Evolutionary conservation across 176 grass and related monocot species (phyloP), one percentile per base, ranked within the genome.

Genomic region (Oryza nivara): DNA sequence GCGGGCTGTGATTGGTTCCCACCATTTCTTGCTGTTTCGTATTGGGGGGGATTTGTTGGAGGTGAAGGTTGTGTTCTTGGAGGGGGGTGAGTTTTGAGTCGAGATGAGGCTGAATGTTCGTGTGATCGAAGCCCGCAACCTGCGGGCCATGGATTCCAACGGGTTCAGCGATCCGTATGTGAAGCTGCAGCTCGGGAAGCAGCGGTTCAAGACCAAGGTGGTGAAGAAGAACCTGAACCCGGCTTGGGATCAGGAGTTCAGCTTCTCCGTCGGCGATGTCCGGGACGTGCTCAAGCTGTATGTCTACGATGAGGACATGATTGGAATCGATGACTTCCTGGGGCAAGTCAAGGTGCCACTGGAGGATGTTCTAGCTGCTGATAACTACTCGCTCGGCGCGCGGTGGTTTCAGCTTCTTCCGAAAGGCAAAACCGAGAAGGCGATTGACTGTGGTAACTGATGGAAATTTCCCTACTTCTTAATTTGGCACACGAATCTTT

Each of bases 161-260:
- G 96, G 96, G 4, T 88, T 83, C 67, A 95, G 91, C 47, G 93
- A 98, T 45, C 91, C 96, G 12, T 98, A 90, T 23, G 96, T 98
- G 56, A 89, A 82, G 79, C 58, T 98, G 58, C 93, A 95, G 73
- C 83, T 98, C 1, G 96, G 96, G 49, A 93, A 85, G 65, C 91
- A 87, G 69, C 86, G 92, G 81, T 91, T 76, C 67, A 98, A 89
- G 80, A 95, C 93, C 11, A 98, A 86, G 82, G 91, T 92, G 47
- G 63, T 98, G 54, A 93, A 93, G 86, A 93, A 90, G 96, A 90
- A 88, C 65, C 77, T 95, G 87, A 98, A 93, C 84, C 96, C 96
- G 35, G n/a, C 74, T 26, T 98, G 96, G 96, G 91, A 98, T 75
- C 91, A 98, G 83, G 92, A 98, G 65, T 95, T 95, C 82, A 91